Conservation (phyloP, 2,329 filamentous ascomycete species). For the Cordyceps javanica region DNA sequence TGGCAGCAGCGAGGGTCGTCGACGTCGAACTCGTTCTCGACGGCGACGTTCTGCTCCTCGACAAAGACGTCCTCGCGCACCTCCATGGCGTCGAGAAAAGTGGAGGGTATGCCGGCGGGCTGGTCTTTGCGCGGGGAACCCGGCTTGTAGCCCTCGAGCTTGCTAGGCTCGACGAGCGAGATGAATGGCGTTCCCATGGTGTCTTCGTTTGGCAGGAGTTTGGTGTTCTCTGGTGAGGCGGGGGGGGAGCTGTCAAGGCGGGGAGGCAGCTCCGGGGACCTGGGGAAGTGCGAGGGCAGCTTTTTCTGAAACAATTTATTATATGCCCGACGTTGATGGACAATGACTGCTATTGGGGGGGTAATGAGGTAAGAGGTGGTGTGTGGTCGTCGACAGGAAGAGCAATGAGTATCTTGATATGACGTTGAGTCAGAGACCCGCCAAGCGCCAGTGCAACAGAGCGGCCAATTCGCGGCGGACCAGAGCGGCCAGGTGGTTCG, state of each 20-base stretch:
- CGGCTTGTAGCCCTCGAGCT: constrained; percentile 42
- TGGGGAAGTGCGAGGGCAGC: background rate
- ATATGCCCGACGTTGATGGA: background rate
- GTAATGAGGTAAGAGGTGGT: background rate
- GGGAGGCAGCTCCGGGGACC: background rate
- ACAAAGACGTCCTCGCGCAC: constrained; percentile 58
- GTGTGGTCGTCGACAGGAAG: background rate
- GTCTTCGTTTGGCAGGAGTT: background rate
- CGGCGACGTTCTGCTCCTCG: constrained; percentile 48
- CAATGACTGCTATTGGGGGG: background rate
- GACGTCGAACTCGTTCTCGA: constrained; percentile 69
- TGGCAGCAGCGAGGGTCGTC: constrained; percentile 78
- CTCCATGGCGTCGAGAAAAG: constrained; percentile 59
- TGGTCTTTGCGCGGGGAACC: constrained; percentile 37
- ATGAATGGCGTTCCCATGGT: constrained; percentile 47
- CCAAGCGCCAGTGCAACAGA: background rate
- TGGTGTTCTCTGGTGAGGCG: background rate
- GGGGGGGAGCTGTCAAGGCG: background rate
- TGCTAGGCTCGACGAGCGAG: constrained; percentile 40
- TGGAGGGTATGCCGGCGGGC: constrained; percentile 38
- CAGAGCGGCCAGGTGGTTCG: background rate
- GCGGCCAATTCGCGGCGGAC: background rate
- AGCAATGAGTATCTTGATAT: constrained; percentile 4
- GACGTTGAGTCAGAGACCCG: constrained; percentile 7
- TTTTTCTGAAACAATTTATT: no score